phyloP scores from a whole-genome alignment of 2,329 filamentous ascomycete genomes.

The Hortaea werneckii region DNA sequence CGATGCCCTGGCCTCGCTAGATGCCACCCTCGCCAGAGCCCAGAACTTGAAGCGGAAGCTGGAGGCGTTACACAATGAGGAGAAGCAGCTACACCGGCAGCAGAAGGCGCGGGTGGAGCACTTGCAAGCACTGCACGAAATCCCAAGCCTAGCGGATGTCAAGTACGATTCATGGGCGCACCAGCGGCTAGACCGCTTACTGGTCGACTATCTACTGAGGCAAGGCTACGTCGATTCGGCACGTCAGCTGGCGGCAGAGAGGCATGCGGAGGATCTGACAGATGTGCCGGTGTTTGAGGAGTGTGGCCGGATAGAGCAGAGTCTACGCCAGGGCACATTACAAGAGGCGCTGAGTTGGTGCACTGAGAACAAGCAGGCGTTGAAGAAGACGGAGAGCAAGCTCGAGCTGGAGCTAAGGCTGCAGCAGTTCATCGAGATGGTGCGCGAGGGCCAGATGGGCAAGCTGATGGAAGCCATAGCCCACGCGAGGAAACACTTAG shows the following conservation, averaged over 20 bases:
- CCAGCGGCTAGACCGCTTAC: slow-evolving; percentile 65
- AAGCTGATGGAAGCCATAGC: slow-evolving; percentile 67
- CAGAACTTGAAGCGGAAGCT: slow-evolving; percentile 84
- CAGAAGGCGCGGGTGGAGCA: slow-evolving; percentile 69
- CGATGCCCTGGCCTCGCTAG: slow-evolving; percentile 69
- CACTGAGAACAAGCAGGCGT: slow-evolving; percentile 79
- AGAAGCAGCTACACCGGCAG: slow-evolving; percentile 64
- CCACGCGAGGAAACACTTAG: slow-evolving; percentile 74
- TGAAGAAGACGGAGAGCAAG: slow-evolving; percentile 80
- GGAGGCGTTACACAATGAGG: slow-evolving; percentile 64
- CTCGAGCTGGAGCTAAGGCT: slow-evolving; percentile 88
- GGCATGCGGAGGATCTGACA: slow-evolving; percentile 68
- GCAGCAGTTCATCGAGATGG: slow-evolving; percentile 90
- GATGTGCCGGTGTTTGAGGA: slow-evolving; percentile 81
- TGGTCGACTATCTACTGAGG: slow-evolving; percentile 87
- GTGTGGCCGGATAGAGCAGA: slow-evolving; percentile 67
- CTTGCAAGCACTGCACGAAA: slow-evolving; percentile 67
- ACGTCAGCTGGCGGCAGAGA: slow-evolving; percentile 60
- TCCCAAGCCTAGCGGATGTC: slow-evolving; percentile 76
- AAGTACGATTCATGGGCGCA: slow-evolving; percentile 89
- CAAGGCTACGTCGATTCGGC: slow-evolving; percentile 75
- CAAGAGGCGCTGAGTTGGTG: slow-evolving; percentile 82
- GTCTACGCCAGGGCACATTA: slow-evolving; percentile 58
- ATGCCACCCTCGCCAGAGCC: slow-evolving; percentile 76
- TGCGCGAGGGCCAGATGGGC: slow-evolving; percentile 53